Evolutionary conservation across 768 basidiomycete species (phyloP).

Genomic region (Suillus paluster): DNA sequence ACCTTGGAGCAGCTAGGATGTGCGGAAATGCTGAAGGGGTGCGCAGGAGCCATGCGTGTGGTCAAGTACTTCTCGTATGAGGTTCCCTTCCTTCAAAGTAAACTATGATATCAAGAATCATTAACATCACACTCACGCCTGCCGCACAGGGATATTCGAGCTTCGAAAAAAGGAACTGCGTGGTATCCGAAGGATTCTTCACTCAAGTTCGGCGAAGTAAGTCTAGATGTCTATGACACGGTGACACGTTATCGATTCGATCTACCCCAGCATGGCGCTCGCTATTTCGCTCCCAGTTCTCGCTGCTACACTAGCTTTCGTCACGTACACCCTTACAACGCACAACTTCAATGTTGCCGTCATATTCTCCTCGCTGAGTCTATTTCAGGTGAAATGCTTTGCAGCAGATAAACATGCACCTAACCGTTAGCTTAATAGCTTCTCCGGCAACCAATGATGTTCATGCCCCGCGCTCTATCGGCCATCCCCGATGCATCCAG

Average conservation of each 20-base stretch:
- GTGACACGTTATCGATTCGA: not conserved
- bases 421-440: conserved; percentile 39
- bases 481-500: conserved; percentile 67
- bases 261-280: conserved; percentile 47
- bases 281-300: conserved; percentile 65
- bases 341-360: conserved; percentile 63
- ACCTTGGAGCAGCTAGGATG: not conserved
- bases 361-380: conserved; percentile 67
- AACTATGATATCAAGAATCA: conserved; percentile 22
- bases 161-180: conserved; percentile 58
- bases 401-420: not conserved
- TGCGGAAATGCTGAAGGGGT: not conserved
- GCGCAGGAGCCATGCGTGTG: conserved; percentile 63
- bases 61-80: conserved; percentile 82
- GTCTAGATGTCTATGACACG: conserved; percentile 16
- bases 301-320: conserved; percentile 67
- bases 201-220: conserved; percentile 67
- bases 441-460: conserved; percentile 74
- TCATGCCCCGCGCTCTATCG: conserved; percentile 63
- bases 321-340: conserved; percentile 68
- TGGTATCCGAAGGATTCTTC: conserved; percentile 59
- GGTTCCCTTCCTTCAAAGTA: conserved; percentile 64
- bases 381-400: conserved; percentile 49
- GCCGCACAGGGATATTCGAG: conserved; percentile 50
- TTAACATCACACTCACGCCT: conserved; percentile 2